Evolutionary conservation across 2,329 filamentous ascomycete genomes (phyloP), one percentile per base, ranked within the genome.

Genomic region (Alternaria infectoria): DNA sequence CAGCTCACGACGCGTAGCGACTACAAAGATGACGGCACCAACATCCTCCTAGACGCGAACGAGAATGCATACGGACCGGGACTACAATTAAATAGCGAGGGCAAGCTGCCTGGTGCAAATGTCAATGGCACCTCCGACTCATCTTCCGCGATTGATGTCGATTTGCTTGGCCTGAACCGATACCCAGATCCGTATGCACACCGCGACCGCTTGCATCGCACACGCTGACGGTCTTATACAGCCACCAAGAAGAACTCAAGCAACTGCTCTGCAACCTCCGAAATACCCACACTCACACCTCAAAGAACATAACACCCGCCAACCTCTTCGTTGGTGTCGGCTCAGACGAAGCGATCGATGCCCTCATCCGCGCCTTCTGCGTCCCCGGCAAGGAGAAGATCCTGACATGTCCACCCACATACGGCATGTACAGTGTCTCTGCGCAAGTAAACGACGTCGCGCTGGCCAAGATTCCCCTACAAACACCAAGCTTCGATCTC

Each of bases 11-110:
- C 49, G 25, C 21, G 45, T 50, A 96, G 93, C 83, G 96, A 99
- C 87, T 98, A 99, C 87, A 97, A 99, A 84, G 95, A 99, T 80
- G 92, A 99, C 78, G 96, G 96, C 71, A 95, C 90, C 62, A 98
- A 98, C 77, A 89, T 98, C 74, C 90, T 99, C 56, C 91, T 99
- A 69, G 96, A 99, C 79, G 96, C 96, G 72, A 99, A 99, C 76
- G 96, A 99, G 83, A 99, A 99, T 77, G 93, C 96, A 63, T 97
- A 91, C 75, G 96, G 96, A 0, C 95, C 96, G 0, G 91, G 92
- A 2, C 83, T 97, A 52, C 83, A 85, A 3, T 72, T 90, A 52
- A 80, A 81, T 28, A 73, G 77, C 2, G 76, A 86, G 44, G 83
- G 84, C 11, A 83, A 84, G 54, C 81, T 87, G 11, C 78, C 84